Conservation (phyloP, 805 yeast genomes). For the Grigorovia jiainica region DNA sequence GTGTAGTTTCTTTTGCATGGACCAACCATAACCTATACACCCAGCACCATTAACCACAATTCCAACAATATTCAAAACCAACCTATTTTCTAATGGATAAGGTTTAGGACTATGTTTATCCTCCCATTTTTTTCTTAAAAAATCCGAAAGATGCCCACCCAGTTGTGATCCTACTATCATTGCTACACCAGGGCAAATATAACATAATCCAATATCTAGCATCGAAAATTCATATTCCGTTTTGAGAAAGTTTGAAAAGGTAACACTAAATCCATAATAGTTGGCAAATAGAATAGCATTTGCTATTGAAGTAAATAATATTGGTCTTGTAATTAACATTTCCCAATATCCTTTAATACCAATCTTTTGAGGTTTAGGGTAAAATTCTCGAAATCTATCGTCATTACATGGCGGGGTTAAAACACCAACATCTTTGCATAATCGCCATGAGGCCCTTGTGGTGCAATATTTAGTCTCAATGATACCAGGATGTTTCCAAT, state of each 20-base stretch:
- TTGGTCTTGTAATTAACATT: constrained; percentile 35
- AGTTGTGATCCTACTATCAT: constrained; percentile 39
- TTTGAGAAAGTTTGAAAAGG: constrained; percentile 35
- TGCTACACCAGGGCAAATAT: constrained; percentile 45
- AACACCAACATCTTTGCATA: constrained; percentile 19
- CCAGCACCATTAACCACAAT: constrained; percentile 36
- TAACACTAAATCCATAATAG: constrained; percentile 45
- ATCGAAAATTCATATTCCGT: constrained; percentile 30
- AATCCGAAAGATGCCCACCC: constrained; percentile 42
- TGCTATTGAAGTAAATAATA: constrained; percentile 36
- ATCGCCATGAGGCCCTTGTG: constrained; percentile 7
- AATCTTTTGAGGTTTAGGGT: constrained; percentile 40
- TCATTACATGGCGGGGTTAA: constrained; percentile 20
- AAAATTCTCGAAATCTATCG: constrained; percentile 19
- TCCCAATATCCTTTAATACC: constrained; percentile 30
- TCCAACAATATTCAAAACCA: constrained; percentile 37
- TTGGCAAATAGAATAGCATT: constrained; percentile 45
- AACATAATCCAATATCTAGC: constrained; percentile 35
- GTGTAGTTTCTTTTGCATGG: constrained; percentile 32
- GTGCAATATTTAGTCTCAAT: constrained; percentile 1
- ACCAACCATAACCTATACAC: constrained; percentile 45
- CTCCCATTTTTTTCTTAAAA: constrained; percentile 24
- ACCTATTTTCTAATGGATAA: constrained; percentile 37
- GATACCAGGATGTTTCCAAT: constrained; percentile 13
- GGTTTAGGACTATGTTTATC: constrained; percentile 22